Conservation (phyloP, 2,329 filamentous ascomycete species). For the Fusarium sp. region DNA sequence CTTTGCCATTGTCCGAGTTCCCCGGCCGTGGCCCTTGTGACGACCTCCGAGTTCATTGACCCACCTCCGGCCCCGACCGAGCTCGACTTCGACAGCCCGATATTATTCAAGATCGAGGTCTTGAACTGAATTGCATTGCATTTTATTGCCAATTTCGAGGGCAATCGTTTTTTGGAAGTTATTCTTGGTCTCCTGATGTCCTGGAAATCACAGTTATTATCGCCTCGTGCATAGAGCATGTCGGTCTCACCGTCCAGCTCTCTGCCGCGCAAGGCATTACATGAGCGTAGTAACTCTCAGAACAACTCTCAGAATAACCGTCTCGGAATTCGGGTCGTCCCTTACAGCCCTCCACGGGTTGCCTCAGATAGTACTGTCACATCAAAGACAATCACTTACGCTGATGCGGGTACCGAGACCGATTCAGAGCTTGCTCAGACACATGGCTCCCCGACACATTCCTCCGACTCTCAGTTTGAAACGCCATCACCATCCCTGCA, state of each 20-base stretch:
- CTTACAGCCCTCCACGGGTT: slow-evolving; percentile 51
- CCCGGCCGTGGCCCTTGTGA: slow-evolving; percentile 10
- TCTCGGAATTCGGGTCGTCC: slow-evolving; percentile 50
- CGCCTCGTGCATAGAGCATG: slow-evolving; percentile 46
- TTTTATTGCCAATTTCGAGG: slow-evolving; percentile 5
- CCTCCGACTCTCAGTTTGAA: slow-evolving; percentile 35
- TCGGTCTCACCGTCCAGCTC: slow-evolving; percentile 44
- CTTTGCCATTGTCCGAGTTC: slow-evolving; percentile 16
- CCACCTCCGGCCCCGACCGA: slow-evolving; percentile 28
- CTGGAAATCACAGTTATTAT: slow-evolving; percentile 31
- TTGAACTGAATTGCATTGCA: slow-evolving; percentile 9
- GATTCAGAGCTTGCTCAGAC: slow-evolving; percentile 26
- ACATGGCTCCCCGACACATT: slow-evolving; percentile 28
- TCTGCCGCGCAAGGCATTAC: slow-evolving; percentile 42
- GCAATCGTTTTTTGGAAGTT: slow-evolving; percentile 4
- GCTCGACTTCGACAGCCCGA: slow-evolving; percentile 5
- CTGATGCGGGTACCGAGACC: slow-evolving; percentile 37
- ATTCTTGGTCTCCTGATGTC: slow-evolving; percentile 28
- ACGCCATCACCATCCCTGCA: slow-evolving; percentile 38
- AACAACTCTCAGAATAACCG: slow-evolving; percentile 45
- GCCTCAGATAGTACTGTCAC: slow-evolving; percentile 44
- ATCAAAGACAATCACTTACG: slow-evolving; percentile 40
- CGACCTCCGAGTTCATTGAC: slow-evolving; percentile 25
- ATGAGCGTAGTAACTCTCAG: slow-evolving; percentile 43
- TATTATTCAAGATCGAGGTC: slow-evolving; percentile 2